Conservation (phyloP, 306 rosid species). For the Dalbergia cultrata region DNA sequence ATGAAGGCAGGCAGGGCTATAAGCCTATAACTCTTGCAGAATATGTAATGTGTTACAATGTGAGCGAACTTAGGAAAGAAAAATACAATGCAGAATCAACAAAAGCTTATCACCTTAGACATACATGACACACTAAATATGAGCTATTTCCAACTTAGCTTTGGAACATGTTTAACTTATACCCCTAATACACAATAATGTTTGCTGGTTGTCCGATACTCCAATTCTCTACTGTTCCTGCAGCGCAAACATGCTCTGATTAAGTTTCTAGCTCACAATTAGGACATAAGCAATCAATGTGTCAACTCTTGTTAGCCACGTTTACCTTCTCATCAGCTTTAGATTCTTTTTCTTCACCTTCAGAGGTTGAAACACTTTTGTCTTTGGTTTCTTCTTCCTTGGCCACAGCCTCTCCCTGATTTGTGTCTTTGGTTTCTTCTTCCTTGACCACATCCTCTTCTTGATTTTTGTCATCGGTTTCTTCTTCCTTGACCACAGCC, state of each 20-base stretch:
- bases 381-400: constrained; percentile 37
- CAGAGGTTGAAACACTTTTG: constrained; percentile 40
- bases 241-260: constrained; percentile 6
- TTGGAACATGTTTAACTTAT: background rate
- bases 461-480: constrained; percentile 2
- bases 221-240: constrained; percentile 41
- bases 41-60: constrained; percentile 12
- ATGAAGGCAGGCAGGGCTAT: no score
- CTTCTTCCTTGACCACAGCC: constrained; percentile 13
- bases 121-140: background rate
- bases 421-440: constrained; percentile 26
- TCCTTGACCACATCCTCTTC: constrained; percentile 35
- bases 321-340: constrained; percentile 45
- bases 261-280: background rate
- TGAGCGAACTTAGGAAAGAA: background rate
- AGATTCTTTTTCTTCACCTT: constrained; percentile 44
- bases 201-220: background rate
- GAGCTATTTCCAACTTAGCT: background rate
- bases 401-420: background rate
- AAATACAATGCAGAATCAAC: constrained; percentile 15
- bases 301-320: background rate
- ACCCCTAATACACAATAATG: background rate
- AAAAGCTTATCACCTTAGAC: background rate
- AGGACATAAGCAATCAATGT: background rate
- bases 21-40: background rate